Base-by-base conservation (phyloP, 2,329 filamentous ascomycete genomes). In the Venturiaceae sp. region DNA sequence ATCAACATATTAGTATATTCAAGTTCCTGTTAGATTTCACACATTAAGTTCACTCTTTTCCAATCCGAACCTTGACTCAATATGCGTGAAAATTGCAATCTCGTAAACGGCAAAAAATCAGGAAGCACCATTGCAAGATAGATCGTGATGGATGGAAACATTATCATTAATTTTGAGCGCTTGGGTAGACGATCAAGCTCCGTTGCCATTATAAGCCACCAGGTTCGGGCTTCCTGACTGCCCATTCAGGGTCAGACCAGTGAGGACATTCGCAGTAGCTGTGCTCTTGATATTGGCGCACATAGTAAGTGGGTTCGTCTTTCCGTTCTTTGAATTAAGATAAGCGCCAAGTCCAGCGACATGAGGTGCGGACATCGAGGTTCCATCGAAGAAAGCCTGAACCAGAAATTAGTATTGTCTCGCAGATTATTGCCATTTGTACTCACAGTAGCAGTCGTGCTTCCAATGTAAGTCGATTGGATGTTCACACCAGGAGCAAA, bases 311-410 rank as follows among this genome's bases (percentile, higher is more conserved):
- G 34, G 34, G 33, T 39, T 32, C 16, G 39, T 33, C 32, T 57
- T 55, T 41, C 71, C 72, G 62, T 80, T 74, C 37, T 80, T 70
- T 19, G 67, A 68, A 74, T 88, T 83, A 53, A 89, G 74, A 72
- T 88, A 89, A 53, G 85, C 85, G 39, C 80, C 84, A n/a, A 89
- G 78, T 63, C 86, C 86, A 55, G 83, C 80, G 60, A 89, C 77
- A 68, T 89, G 86, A 16, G 86, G 86, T 37, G 81, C 80, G 55
- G 86, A 85, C 83, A 86, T 86, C 57, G 78, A 83, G 23, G 84
- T 87, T 55, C 83, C 84, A 21, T 77, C 81, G 65, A 85, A 79
- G 60, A 71, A 75, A 63, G 75, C 75, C 68, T 80, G n/a, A 6
- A 5, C 6, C n/a, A n/a, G 21, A 2, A 6, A 36, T 53, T 36